Base-by-base conservation (phyloP, 495 filamentous ascomycete species). In the Hypoxylon fragiforme region DNA sequence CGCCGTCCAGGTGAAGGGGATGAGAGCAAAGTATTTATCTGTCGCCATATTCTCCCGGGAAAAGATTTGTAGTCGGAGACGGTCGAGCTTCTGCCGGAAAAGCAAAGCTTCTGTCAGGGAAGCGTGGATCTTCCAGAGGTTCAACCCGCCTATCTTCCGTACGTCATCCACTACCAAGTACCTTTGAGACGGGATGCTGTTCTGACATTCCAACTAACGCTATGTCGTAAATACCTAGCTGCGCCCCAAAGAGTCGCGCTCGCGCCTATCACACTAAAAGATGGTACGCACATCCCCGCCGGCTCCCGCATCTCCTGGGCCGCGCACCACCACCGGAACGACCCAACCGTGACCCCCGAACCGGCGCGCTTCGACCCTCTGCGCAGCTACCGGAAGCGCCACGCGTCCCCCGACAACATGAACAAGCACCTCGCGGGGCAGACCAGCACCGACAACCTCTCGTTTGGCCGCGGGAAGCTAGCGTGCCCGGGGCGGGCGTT, bases 401-500 rank as follows among this genome's bases (percentile, higher is more conserved):
- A 64, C 16, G 18, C 32, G 1, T 11, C 20, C 0, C 55, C 64
- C 0, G 65, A 60, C 3, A 31, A 60, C 3, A 54, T 56, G n/a
- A 57, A 58, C n/a, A 45, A 42, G 12, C 32, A 59, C 9, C 64
- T 69, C 9, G 69, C 67, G 38, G 59, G 57, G 2, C 46, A 58
- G 11, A 62, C 70, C 0, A 57, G 56, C 7, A 47, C 70, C 8
- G 54, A 66, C 43, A n/a, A 70, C 1, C 50, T 28, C 24, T 4
- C 52, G 7, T 75, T 75, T 34, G 70, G 73, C 0, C 40, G 70
- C 44, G 72, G 73, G 7, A 54, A 39, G 2, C 42, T 47, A 12
- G 51, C 42, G n/a, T 77, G 75, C 53, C 75, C 77, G 1, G 77
- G 75, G 2, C 62, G 77, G 1, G 72, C 70, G 45, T 70, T 77